Evolutionary conservation across 768 basidiomycete genomes (phyloP).

Genomic region (Mycena albidolilacea): DNA sequence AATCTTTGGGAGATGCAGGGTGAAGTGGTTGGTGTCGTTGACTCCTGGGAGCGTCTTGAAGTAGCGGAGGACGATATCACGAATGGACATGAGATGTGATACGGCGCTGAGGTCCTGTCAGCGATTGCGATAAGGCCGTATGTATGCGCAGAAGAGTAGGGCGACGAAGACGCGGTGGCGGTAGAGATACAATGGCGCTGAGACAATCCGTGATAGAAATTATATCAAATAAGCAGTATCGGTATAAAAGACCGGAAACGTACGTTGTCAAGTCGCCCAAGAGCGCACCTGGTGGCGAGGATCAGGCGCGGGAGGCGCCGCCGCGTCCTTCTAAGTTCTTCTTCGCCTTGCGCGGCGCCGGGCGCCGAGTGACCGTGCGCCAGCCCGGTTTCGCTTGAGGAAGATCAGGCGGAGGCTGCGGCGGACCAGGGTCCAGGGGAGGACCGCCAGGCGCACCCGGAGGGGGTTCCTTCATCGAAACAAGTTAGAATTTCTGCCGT

Average conservation of each 20-base stretch:
- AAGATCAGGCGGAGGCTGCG: conserved; percentile 57
- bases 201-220: no score
- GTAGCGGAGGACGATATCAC: no score
- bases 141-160: no score
- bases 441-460: conserved; percentile 61
- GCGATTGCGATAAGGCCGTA: no score
- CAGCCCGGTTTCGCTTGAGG: conserved; percentile 70
- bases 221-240: not conserved
- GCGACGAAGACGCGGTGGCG: no score
- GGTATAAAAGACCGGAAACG: conserved; percentile 3
- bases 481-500: conserved; percentile 9
- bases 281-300: conserved; percentile 63
- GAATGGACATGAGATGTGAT: no score
- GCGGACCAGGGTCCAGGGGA: conserved; percentile 55
- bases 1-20: no score
- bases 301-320: conserved; percentile 52
- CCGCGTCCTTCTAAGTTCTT: conserved; percentile 62
- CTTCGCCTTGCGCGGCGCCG: conserved; percentile 56
- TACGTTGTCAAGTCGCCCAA: conserved; percentile 80
- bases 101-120: no score
- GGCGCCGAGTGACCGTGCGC: conserved; percentile 61
- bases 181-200: no score
- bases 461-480: conserved; percentile 60
- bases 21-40: no score
- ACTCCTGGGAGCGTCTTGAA: no score